Evolutionary conservation across 768 basidiomycete genomes (phyloP).

Genomic region (Trametes meyenii): DNA sequence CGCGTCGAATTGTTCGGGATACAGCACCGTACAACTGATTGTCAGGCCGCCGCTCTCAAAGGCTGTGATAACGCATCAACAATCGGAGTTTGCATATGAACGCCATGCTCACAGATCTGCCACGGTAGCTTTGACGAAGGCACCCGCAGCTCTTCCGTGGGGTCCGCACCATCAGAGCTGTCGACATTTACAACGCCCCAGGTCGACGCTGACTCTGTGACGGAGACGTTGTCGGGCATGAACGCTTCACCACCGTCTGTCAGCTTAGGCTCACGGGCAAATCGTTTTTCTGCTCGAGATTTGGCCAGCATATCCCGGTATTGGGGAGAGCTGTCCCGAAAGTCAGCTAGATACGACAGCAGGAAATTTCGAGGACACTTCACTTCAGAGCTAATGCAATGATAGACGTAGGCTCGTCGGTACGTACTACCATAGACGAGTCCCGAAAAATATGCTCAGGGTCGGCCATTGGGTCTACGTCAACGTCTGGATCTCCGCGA

Average conservation of each 20-base stretch:
- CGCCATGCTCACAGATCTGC: slow-evolving; percentile 66
- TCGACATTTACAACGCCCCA: slow-evolving; percentile 94
- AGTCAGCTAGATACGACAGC: slow-evolving; percentile 12
- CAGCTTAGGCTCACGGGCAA: slow-evolving; percentile 53
- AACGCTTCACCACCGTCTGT: slow-evolving; percentile 79
- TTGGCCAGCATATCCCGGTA: slow-evolving; percentile 80
- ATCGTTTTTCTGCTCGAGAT: slow-evolving; percentile 77
- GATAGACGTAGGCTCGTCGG: slow-evolving; percentile 97
- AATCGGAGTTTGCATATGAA: background rate
- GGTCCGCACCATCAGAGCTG: slow-evolving; percentile 61
- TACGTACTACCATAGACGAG: slow-evolving; percentile 91
- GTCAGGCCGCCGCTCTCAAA: slow-evolving; percentile 89
- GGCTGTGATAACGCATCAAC: slow-evolving; percentile 46
- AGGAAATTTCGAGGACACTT: slow-evolving; percentile 29
- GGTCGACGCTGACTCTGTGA: slow-evolving; percentile 82
- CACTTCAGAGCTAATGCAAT: slow-evolving; percentile 93
- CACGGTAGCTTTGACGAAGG: slow-evolving; percentile 81
- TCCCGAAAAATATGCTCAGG: slow-evolving; percentile 95
- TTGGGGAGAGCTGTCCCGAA: slow-evolving; percentile 63
- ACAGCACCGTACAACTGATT: slow-evolving; percentile 93
- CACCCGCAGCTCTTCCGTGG: slow-evolving; percentile 73
- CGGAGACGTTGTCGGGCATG: slow-evolving; percentile 89
- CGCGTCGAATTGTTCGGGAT: slow-evolving; percentile 96
- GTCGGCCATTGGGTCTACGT: slow-evolving; percentile 66
- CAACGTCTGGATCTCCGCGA: slow-evolving; percentile 60